Base-by-base conservation (phyloP, 2,329 filamentous ascomycete species). In the Phialophora expanda region DNA sequence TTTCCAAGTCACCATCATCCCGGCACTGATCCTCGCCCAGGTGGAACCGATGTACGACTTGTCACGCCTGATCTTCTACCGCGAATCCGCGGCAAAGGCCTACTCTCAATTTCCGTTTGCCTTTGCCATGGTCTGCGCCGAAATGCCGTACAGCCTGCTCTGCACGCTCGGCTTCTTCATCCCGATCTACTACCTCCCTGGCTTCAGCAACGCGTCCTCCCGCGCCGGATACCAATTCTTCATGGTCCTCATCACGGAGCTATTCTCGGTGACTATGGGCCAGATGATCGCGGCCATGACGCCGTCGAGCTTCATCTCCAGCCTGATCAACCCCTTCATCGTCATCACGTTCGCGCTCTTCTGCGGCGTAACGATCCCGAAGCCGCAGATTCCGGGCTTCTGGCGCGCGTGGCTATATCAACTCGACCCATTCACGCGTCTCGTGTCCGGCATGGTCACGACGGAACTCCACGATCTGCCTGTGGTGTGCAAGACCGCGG, bases 161-260 rank as follows among this genome's bases (percentile, higher is more conserved):
- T 96, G 92, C 76, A 89, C 91, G 0, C 87, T 95, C 8, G 82
- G 80, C 64, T 96, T 96, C 83, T 97, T 90, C 83, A 74, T 96
- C 1, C 91, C 90, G 0, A 78, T 96, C 3, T 96, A 96, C 83
- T 96, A 89, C 78, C 90, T 95, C 75, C 90, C 92, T 0, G 91
- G 90, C 0, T 87, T 96, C 75, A 86, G 89, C 71, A 74, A 77
- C 2, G 84, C 84, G 0, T 78, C 87, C 0, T 84, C 82, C 1
- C 86, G 91, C 4, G 91, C 92, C 0, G 93, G 92, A 0, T 95
- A 93, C 78, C 91, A 94, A 75, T 96, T 96, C 84, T 82, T 96
- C 75, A 92, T 96, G 80, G 79, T 96, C 3, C 83, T 96, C 61
- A 84, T 94, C 72, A 94, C 91, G 0, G 92, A 96, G 76, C 76